Conservation (phyloP, 768 basidiomycete species). For the Lactarius pseudohatsudake region DNA sequence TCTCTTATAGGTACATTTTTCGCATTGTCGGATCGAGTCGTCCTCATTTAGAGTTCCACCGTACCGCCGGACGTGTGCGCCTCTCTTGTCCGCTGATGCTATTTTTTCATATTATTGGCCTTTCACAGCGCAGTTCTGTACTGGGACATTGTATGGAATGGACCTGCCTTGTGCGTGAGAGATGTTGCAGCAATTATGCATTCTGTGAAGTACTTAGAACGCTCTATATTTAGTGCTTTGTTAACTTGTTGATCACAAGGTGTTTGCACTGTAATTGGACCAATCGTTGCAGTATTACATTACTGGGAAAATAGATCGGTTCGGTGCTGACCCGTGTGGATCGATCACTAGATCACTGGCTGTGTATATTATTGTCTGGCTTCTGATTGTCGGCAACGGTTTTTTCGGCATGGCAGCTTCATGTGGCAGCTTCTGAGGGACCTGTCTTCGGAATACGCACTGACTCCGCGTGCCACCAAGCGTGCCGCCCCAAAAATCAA, state of each 20-base stretch:
- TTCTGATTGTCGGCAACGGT: not conserved
- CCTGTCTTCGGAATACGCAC: not conserved
- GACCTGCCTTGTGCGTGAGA: not conserved
- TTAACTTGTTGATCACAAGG: not conserved
- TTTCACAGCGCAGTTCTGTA: constrained; percentile 9
- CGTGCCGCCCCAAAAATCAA: not conserved
- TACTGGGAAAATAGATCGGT: not conserved
- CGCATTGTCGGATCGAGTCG: constrained; percentile 6
- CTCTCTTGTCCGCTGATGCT: constrained; percentile 7
- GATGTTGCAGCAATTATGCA: not conserved
- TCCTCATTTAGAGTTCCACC: constrained; percentile 12
- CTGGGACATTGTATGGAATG: constrained; percentile 1
- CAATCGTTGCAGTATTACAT: not conserved
- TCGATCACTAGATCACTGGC: not conserved
- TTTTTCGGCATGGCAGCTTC: not conserved
- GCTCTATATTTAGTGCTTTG: not conserved
- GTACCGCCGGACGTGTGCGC: constrained; percentile 20
- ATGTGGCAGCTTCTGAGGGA: not conserved
- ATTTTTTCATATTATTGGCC: constrained; percentile 21
- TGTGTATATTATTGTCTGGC: not conserved
- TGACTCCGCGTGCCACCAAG: not conserved
- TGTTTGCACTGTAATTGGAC: not conserved
- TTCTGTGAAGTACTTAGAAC: not conserved
- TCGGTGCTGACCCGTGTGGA: not conserved
- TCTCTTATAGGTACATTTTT: not conserved